Base-by-base conservation (phyloP, 345 rosid genomes). In the Gossypium turneri region DNA sequence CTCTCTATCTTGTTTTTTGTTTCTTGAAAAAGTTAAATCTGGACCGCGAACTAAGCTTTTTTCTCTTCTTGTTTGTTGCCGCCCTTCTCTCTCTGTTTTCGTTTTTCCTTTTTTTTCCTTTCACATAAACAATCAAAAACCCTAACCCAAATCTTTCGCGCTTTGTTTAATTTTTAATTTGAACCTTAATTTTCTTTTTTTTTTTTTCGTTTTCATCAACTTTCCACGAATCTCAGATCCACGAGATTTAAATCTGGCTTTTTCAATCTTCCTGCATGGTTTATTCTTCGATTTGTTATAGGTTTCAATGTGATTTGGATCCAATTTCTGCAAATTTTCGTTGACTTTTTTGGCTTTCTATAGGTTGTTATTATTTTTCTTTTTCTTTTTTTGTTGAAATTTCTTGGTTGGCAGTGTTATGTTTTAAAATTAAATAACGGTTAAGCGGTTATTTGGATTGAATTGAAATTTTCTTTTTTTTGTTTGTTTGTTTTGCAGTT, bases 81-180 rank as follows among this genome's bases (percentile, higher is more conserved):
- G 67, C 67, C 76, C 20, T 73, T 47, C 25, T 55, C 45, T 60
- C 67, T n/a, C 60, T 20, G 12, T 12, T 12, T 59, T 3, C 25
- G n/a, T 53, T 2, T 38, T 17, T 9, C 10, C n/a, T 9, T 38
- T 16, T 10, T 41, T n/a, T n/a, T 9, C 3, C 2, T 20, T 56
- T 56, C 20, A n/a, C 5, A 64, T 48, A 16, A 29, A 70, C 73
- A 69, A 79, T 62, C 27, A 77, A 70, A 70, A 86, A 80, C 89
- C 87, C 87, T 86, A 82, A 77, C 83, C 88, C 88, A 82, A 77
- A 77, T 73, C 74, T 29, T 22, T 55, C 65, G 55, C 66, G 72
- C 65, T 22, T 34, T 13, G 13, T 44, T 56, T 57, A 57, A 57
- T 4, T 59, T 48, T 20, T 29, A 53, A 68, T 19, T 63, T 24